Evolutionary conservation across 1,139 yeast species (phyloP).

Genomic region (Suhomyces choctaworum): DNA sequence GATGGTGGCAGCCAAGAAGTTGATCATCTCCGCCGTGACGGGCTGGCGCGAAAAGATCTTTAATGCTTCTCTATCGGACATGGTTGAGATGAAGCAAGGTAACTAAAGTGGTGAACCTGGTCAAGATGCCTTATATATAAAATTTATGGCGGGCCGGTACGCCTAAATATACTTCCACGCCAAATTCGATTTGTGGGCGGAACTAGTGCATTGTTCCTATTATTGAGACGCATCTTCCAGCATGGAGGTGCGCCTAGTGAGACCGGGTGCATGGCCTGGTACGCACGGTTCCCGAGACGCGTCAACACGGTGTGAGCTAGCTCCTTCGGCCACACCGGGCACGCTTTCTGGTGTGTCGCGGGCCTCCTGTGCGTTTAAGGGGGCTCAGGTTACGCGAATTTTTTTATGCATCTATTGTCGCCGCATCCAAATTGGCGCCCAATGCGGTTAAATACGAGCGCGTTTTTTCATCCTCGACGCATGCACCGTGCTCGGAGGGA

Average conservation of each 20-base stretch:
- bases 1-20: constrained; percentile 77
- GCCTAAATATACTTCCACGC: background rate
- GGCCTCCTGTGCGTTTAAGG: constrained; percentile 1
- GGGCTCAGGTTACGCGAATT: constrained; percentile 7
- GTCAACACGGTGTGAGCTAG: constrained; percentile 1
- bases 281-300: constrained; percentile 2
- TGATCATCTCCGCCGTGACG: constrained; percentile 76
- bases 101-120: background rate
- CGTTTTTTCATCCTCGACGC: background rate
- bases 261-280: constrained; percentile 2
- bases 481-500: background rate
- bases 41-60: constrained; percentile 74
- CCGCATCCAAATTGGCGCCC: background rate
- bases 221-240: constrained; percentile 6
- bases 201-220: constrained; percentile 4
- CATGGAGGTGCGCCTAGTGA: constrained; percentile 3
- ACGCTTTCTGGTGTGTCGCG: background rate
- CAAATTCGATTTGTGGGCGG: background rate
- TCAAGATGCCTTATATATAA: constrained; percentile 1
- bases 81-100: constrained; percentile 11
- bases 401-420: constrained; percentile 8
- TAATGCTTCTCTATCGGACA: constrained; percentile 62
- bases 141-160: background rate
- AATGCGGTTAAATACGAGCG: constrained; percentile 6
- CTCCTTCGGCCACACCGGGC: no score